phyloP scores from a whole-genome alignment of 768 basidiomycete genomes.

The Cystofilobasidium bisporidii region DNA sequence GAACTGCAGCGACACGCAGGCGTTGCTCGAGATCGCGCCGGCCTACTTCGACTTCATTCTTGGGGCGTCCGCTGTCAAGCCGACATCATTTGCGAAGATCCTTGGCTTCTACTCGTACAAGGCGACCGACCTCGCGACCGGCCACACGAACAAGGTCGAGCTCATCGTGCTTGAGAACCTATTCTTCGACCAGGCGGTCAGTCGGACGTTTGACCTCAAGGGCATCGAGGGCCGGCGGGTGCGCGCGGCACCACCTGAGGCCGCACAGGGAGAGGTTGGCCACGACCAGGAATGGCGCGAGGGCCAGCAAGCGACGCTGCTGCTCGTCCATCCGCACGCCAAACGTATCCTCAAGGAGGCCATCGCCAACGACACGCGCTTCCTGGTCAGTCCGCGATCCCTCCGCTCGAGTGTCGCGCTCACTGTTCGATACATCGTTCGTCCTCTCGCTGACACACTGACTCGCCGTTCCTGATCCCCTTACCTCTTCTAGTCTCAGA shows the following conservation, averaged over 20 bases:
- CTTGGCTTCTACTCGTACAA: slow-evolving; percentile 44
- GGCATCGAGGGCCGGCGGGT: slow-evolving; percentile 70
- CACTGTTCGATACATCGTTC: too few relatives aligned
- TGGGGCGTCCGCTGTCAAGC: slow-evolving; percentile 54
- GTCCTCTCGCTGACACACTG: not conserved
- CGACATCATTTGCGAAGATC: slow-evolving; percentile 66
- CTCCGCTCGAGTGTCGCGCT: not conserved
- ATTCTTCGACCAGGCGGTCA: slow-evolving; percentile 59
- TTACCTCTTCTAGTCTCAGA: slow-evolving; percentile 42
- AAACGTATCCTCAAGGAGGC: slow-evolving; percentile 63
- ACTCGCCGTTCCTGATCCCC: not conserved
- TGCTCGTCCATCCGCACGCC: slow-evolving; percentile 61
- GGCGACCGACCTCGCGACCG: slow-evolving; percentile 57
- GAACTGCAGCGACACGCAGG: slow-evolving; percentile 76
- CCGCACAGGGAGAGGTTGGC: slow-evolving; percentile 52
- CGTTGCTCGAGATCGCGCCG: slow-evolving; percentile 64
- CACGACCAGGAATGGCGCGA: slow-evolving; percentile 76
- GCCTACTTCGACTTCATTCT: slow-evolving; percentile 66
- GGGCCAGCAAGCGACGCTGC: slow-evolving; percentile 59
- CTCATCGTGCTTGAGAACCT: slow-evolving; percentile 78
- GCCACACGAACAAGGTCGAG: slow-evolving; percentile 58
- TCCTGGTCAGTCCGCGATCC: slow-evolving; percentile 43
- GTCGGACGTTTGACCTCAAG: slow-evolving; percentile 69
- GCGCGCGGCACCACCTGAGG: slow-evolving; percentile 45
- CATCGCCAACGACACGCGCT: slow-evolving; percentile 60